Evolutionary conservation across 345 rosid genomes (phyloP), one percentile per base, ranked within the genome.

Genomic region (Punica granatum): DNA sequence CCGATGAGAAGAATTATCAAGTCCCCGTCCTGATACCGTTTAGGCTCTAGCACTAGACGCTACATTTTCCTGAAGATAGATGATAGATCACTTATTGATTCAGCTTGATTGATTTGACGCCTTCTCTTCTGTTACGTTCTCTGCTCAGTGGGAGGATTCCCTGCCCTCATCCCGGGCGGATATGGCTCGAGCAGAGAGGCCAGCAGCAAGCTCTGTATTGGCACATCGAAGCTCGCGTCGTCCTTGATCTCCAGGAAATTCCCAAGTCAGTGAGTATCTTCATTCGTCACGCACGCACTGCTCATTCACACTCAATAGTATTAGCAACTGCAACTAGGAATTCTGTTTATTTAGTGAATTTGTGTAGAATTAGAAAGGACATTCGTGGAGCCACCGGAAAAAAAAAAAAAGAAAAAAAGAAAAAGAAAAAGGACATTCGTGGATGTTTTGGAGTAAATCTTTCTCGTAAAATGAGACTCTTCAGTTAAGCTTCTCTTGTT

Each of bases 171-270:
- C 96, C 98, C 31, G 97, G 96, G 60, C 78, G 96, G 78, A 85
- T 90, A 81, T 93, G 98, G 98, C 60, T 93, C 79, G 98, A 93
- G 83, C 98, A 93, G 78, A 79, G 95, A 75, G 98, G 98, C 21
- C 74, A 90, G 68, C 99, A 94, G 77, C 86, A 90, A 76, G 90
- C 95, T 6, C 78, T 94, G 21, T 94, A 94, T 62, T 90, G 98
- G 97, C 98, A 90, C 69, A 93, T 93, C n/a, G 97, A 94, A 78
- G 96, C 99, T 74, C 95, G 90, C 64, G 99, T 94, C 35, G 97
- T 90, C 36, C 85, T 94, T 68, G 97, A 94, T 79, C 97, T 94
- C 48, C 88, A 83, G 74, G 97, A 94, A 71, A 71, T 80, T 69
- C 76, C 73, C 39, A 70, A 81, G 69, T 86, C 92, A 36, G 97